Conservation (phyloP, 768 basidiomycete genomes). For the Tricholoma sp. region DNA sequence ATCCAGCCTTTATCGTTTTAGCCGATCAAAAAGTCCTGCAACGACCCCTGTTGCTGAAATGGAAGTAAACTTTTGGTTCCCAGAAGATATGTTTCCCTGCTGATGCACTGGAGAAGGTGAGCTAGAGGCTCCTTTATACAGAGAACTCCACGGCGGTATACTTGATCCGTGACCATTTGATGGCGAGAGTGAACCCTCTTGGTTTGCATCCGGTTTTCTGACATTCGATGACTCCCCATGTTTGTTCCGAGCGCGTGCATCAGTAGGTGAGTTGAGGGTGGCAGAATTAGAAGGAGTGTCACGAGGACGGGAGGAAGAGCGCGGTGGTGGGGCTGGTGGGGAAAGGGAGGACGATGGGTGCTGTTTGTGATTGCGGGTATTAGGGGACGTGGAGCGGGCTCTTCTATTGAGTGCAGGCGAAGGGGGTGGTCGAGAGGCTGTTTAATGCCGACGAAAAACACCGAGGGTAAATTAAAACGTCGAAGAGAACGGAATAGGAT, state of each 20-base stretch:
- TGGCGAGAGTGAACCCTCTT: not conserved
- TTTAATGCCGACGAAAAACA: not conserved
- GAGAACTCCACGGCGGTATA: not conserved
- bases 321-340: constrained; percentile 18
- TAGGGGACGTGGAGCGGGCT: constrained; percentile 16
- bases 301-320: too few species aligned
- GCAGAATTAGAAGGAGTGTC: too few species aligned
- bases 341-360: constrained; percentile 39
- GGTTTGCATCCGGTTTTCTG: not conserved
- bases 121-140: not conserved
- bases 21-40: not conserved
- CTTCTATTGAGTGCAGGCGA: constrained; percentile 4
- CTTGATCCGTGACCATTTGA: not conserved
- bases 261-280: not conserved
- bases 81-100: not conserved
- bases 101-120: not conserved
- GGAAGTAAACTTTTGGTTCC: not conserved
- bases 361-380: constrained; percentile 22
- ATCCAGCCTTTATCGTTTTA: not conserved
- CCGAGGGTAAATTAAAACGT: constrained; percentile 1
- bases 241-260: not conserved
- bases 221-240: not conserved
- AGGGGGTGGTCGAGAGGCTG: not conserved
- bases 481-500: constrained; percentile 8
- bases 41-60: not conserved